These are phyloP conservation scores for Serendipita sp. DNA, from an alignment of 768 basidiomycete species.

Conservation along the genomic window DNA sequence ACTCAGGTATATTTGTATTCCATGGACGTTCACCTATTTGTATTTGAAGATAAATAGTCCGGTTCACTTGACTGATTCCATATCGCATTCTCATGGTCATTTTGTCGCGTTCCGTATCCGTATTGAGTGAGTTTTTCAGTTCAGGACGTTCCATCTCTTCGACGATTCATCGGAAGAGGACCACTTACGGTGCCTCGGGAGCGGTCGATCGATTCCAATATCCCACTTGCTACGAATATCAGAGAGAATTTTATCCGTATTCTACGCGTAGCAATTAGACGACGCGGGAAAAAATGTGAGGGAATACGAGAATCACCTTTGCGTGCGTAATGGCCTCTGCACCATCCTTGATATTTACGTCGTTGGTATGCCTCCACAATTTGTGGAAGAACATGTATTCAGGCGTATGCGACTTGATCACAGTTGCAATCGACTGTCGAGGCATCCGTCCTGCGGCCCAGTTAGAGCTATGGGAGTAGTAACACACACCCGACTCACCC, in stretches of 20 bases:
- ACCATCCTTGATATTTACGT: not conserved
- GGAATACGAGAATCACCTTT: not conserved
- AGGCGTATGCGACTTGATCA: not conserved
- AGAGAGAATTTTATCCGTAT: not conserved
- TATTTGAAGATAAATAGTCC: too few species aligned
- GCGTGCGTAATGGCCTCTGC: not conserved
- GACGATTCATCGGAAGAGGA: not conserved
- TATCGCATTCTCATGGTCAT: too few species aligned
- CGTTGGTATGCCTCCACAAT: not conserved
- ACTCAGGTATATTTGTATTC: too few species aligned
- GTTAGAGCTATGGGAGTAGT: not conserved
- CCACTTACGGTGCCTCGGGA: not conserved
- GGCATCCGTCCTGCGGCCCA: not conserved
- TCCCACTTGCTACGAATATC: conserved; percentile 2
- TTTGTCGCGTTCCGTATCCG: too few species aligned
- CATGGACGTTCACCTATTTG: too few species aligned
- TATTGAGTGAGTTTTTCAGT: not conserved
- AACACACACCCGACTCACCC: not conserved
- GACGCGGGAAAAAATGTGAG: not conserved
- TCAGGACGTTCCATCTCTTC: not conserved
- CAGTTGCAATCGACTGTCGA: not conserved
- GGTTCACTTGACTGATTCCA: too few species aligned
- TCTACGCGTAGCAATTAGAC: not conserved
- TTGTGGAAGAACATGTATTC: not conserved
- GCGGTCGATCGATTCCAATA: not conserved